Base-by-base conservation (phyloP, 1,139 yeast species). In the Yamadazyma membranifaciens region DNA sequence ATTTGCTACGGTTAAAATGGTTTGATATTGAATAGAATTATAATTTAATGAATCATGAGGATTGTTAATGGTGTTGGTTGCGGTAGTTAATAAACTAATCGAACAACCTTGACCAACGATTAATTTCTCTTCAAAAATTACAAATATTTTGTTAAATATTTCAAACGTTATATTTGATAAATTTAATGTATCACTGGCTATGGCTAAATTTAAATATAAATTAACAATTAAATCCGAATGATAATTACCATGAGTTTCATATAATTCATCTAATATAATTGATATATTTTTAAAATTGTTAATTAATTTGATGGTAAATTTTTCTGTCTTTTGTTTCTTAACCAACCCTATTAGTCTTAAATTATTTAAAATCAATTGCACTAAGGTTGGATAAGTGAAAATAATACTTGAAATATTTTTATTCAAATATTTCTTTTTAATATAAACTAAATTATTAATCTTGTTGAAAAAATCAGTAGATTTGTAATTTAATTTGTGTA, bases 131-230 rank as follows among this genome's bases (percentile, higher is more conserved):
- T 92, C 98, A 60, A 87, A 92, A 1, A 88, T 78, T 2, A 91
- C 77, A 59, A 89, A 88, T 4, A 95, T 84, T 60, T 89, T 95
- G 25, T 87, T 91, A 62, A 86, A 87, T 53, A 88, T 82, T 62
- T 92, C 98, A 61, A 87, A 87, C n/a, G 92, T 73, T 30, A 87
- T 80, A 42, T 63, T 55, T 39, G 67, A 64, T 44, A 65, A 67
- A 36, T 63, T 68, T 30, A 85, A 69, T 57, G 86, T 94, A 60
- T 92, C 96, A 0, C 97, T 92, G 3, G 87, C 65, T 2, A 75
- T 61, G 0, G 88, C 88, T 31, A 80, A 71, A 43, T 76, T 69
- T 44, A 83, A 60, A 52, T 81, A 80, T 36, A 74, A 59, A 45
- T 75, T 69, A 46, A 75, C 63, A 3, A 76, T 76, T 44, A 68